A percentile compares a stretch with the other conserved stretches of the same genome.
Evolutionary conservation across 2,329 filamentous ascomycete species (phyloP).

Genomic region (Aureobasidium uvarum): DNA sequence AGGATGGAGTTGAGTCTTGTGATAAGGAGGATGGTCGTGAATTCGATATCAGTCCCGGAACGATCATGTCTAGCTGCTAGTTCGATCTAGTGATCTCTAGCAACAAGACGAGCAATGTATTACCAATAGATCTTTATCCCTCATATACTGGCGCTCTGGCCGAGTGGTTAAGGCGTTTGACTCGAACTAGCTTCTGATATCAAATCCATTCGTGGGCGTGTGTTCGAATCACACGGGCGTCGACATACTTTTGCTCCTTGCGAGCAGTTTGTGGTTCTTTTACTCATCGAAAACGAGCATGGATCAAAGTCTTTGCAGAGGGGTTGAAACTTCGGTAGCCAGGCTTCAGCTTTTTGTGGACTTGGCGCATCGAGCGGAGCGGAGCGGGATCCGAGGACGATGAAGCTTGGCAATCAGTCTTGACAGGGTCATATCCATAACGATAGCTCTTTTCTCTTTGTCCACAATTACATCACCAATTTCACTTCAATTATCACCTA

Average conservation of each 20-base stretch:
- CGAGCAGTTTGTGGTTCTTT: background rate
- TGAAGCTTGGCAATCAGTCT: background rate
- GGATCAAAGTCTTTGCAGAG: no score
- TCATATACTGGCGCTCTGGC: conserved; percentile 15
- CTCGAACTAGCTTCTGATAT: conserved; percentile 16
- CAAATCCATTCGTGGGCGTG: conserved; percentile 20
- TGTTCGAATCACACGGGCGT: conserved; percentile 22
- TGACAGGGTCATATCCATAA: background rate
- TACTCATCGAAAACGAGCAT: background rate
- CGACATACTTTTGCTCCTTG: background rate
- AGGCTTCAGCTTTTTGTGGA: background rate
- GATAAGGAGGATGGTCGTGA: no score
- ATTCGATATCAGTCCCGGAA: no score
- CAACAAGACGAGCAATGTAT: no score
- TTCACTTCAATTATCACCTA: no score
- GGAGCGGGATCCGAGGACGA: no score
- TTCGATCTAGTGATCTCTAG: no score
- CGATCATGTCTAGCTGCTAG: no score
- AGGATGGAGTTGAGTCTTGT: no score
- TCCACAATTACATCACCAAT: background rate
- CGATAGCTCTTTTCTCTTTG: background rate
- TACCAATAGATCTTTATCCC: no score
- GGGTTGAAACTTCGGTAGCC: background rate
- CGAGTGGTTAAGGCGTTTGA: conserved; percentile 26
- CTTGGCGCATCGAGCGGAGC: background rate